Percentiles rank a stretch among this genome's conserved stretches.
Evolutionary conservation across 768 basidiomycete species (phyloP).

Genomic region (Neoboletus magnificus): DNA sequence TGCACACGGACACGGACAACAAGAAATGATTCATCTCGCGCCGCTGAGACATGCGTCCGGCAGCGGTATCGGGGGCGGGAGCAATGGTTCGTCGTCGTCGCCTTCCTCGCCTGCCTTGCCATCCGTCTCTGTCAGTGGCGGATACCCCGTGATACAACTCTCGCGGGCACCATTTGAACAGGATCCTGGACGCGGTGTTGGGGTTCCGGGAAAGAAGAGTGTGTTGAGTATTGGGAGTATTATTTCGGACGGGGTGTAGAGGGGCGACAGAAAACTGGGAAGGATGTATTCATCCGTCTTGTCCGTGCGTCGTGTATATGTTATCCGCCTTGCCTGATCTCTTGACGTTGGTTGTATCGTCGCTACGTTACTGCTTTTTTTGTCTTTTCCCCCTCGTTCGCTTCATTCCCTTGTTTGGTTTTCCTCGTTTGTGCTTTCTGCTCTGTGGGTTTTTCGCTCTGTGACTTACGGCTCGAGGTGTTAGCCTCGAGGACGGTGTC

Average conservation of each 20-base stretch:
- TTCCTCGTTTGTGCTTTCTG: neutral
- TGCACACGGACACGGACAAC: slow-evolving; percentile 20
- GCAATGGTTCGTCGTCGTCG: slow-evolving; percentile 19
- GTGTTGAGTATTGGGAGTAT: slow-evolving; percentile 69
- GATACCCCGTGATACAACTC: slow-evolving; percentile 30
- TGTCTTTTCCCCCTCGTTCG: neutral
- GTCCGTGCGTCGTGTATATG: neutral
- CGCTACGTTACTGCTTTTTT: neutral
- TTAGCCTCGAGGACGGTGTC: neutral
- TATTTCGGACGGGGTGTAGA: slow-evolving; percentile 46
- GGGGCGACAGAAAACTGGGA: neutral
- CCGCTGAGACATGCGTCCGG: slow-evolving; percentile 28
- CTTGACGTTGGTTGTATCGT: neutral
- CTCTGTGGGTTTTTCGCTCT: neutral
- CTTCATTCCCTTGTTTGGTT: neutral
- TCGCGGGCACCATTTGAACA: slow-evolving; percentile 33
- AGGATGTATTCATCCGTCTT: neutral
- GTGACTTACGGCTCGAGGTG: neutral
- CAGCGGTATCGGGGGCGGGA: slow-evolving; percentile 5
- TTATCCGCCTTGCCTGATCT: neutral
- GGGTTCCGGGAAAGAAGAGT: slow-evolving; percentile 51
- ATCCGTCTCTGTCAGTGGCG: slow-evolving; percentile 10
- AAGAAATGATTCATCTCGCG: slow-evolving; percentile 36
- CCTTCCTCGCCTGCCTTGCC: slow-evolving; percentile 30
- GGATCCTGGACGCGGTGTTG: slow-evolving; percentile 23